Conservation (phyloP, 371 early-diverging fungal genomes). For the Capillidium heterosporum region DNA sequence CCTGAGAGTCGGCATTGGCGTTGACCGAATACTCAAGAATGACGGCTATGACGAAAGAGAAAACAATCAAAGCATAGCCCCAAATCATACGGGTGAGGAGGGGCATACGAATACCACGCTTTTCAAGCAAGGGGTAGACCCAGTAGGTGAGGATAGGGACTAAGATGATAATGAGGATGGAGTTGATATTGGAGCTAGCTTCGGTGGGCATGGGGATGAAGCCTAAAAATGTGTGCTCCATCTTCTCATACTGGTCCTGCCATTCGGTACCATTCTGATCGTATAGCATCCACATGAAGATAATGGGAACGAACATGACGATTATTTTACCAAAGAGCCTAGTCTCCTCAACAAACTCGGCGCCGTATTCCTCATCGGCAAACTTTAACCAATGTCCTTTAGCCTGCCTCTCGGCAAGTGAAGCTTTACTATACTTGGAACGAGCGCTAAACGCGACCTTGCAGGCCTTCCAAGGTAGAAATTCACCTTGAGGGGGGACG, state of each 20-base stretch:
- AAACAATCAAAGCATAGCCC: background rate
- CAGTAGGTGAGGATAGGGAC: background rate
- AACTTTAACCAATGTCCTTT: constrained; percentile 4
- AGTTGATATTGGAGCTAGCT: background rate
- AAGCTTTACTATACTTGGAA: background rate
- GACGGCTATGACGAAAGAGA: background rate
- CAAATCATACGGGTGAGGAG: background rate
- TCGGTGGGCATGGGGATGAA: constrained; percentile 3
- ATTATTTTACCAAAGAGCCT: constrained; percentile 10
- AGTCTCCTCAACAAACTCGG: constrained; percentile 5
- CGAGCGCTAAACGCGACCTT: constrained; percentile 3
- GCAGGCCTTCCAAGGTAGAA: constrained; percentile 22
- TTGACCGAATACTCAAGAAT: background rate
- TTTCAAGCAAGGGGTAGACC: constrained; percentile 6
- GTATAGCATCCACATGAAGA: constrained; percentile 36
- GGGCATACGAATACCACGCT: background rate
- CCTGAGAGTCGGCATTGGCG: background rate
- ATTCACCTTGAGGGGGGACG: constrained; percentile 27
- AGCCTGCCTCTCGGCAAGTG: background rate
- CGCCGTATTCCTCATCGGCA: background rate
- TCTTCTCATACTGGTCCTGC: constrained; percentile 13
- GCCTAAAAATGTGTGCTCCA: constrained; percentile 12
- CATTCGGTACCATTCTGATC: constrained; percentile 25
- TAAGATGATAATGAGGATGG: background rate
- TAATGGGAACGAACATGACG: constrained; percentile 18